Base-by-base conservation (phyloP, 768 basidiomycete species). In the Calocera viscosa region DNA sequence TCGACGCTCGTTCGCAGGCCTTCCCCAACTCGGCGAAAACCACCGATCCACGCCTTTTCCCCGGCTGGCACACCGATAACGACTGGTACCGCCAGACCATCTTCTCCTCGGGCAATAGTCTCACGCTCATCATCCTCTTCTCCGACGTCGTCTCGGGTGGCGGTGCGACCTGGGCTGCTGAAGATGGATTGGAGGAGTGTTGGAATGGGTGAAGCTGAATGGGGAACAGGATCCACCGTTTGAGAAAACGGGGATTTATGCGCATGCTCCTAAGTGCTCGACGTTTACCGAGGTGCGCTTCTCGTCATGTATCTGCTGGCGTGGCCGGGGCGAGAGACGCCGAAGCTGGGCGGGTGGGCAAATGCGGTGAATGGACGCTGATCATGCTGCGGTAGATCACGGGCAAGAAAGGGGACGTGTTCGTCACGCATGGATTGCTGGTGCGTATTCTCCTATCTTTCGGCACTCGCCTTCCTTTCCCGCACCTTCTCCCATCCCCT, bases 21-120 rank as follows among this genome's bases (percentile, higher is more conserved):
- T n/a, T n/a, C n/a, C n/a, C n/a, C n/a, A n/a, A n/a, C n/a, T n/a
- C n/a, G n/a, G n/a, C n/a, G n/a, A 49, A 16, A 24, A 49, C 49
- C 11, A 40, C 10, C 49, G 12, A 14, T 49, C 39, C 49, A 24
- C 49, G 24, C 24, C 24, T 16, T 7, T n/a, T 49, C 49, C 8
- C 49, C 22, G 14, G 49, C 8, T 49, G 41, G 49, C 49, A 26
- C 64, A 41, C 35, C 24, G 65, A 66, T 33, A 53, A 53, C 43
- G 65, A 66, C 43, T 66, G 65, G 65, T 66, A 49, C 24, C 12
- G 30, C 19, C 65, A 66, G 26, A 32, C 28, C 33, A 10, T 66
- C 22, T 28, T 28, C 47, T 17, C 43, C 12, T 35, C 43, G 14
- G 65, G 49, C 24, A 49, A 66, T 26, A 43, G 43, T 19, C 26